Base-by-base conservation (phyloP, 2,329 filamentous ascomycete species). In the Aureobasidium sp. region DNA sequence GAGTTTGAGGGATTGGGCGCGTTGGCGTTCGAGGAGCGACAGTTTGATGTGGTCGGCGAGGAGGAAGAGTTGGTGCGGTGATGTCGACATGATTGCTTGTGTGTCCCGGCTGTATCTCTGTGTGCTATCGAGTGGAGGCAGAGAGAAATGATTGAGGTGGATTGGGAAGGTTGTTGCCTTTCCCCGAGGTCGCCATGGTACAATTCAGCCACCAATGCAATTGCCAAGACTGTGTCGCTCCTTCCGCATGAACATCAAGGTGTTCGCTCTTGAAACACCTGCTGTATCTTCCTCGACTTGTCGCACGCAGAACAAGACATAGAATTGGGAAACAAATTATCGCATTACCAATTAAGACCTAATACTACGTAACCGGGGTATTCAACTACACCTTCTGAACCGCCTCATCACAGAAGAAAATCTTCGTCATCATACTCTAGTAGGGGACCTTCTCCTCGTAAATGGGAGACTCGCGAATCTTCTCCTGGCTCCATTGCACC, bases 1-100 rank as follows among this genome's bases (percentile, higher is more conserved):
- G 62, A 96, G 83, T 68, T 91, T 87, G 48, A 96, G 82, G 15
- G 86, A 89, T 69, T 90, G 85, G 53, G 92, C 91, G 63, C 93
- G 87, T 77, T 96, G 88, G 63, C 93, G 87, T 79, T 97, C 94
- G 29, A 97, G 86, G 17, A 99, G 83, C 15, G 92, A 96, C 65
- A 97, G 85, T 77, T 97, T 97, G 81, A 97, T 90, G 76, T 97
- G 93, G 78, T 99, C 94, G 70, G 92, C 91, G 63, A 97, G 85
- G 60, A 97, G 87, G 74, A 92, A 91, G 68, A 97, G 87, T 75
- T 97, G 92, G 15, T 82, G 81, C 55, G 84, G 80, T 68, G 81
- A 84, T 64, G 79, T 80, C 31, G 70, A 49, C 63, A 64, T 61
- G 56, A 31, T 51, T 29, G 53, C 9, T 34, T 25, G 0, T n/a